Evolutionary conservation across 768 basidiomycete genomes (phyloP), one percentile per base, ranked within the genome.

Genomic region (Psilocybe azurescens): DNA sequence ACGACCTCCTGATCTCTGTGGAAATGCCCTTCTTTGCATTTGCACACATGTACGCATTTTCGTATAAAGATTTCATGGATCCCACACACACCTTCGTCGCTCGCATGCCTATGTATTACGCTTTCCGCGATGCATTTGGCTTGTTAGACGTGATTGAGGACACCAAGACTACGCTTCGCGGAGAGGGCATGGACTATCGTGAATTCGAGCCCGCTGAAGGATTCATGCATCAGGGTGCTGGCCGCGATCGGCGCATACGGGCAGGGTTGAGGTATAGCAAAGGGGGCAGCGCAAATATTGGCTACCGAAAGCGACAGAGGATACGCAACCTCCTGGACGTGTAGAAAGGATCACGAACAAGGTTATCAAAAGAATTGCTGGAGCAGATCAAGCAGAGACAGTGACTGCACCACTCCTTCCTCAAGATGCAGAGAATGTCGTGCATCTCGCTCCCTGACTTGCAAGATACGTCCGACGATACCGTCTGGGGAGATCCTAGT

Each of bases 21-120:
- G 97, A 99, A 77, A 98, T 99, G 97, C 97, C 97, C 0, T 76
- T 99, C 61, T 99, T 99, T 71, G 97, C 97, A 2, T 80, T 97
- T 56, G 92, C 95, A 5, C 97, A 99, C 77, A 87, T 92, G 79
- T 98, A 90, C 70, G 97, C 97, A 30, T 99, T 99, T 75, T 90
- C 93, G 16, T 88, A 93, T 69, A 89, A 83, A 54, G 95, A 97
- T 75, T 98, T 92, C 74, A 84, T 95, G 61, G 90, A 78, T 73
- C 77, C 66, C 56, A 79, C 60, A 3, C 76, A 77, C 33, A 77
- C 75, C 5, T 93, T 89, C 72, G 89, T 91, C 41, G 96, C 94
- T 2, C 91, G 97, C 44, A 91, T 99, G 86, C 93, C 91, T 0
- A 85, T 97, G 78, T 86, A 81, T 50, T 89, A 93, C 72, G 97